Evolutionary conservation across 129 eudicot species (phyloP).

Genomic region (Pittosporum tobira): DNA sequence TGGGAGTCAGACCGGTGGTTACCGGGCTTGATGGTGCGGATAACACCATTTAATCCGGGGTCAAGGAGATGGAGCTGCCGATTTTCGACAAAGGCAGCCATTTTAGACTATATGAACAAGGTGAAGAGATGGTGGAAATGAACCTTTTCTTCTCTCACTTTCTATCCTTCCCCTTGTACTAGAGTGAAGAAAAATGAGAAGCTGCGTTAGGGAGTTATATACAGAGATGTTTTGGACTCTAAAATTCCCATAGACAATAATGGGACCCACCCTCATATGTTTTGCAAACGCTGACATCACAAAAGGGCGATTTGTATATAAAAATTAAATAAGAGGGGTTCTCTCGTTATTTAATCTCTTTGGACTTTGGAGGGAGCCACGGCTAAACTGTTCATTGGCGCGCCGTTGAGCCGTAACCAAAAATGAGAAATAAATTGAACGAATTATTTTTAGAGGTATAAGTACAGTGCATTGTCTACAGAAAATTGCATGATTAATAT

Average conservation of each 20-base stretch:
- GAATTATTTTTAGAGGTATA: too few relatives aligned
- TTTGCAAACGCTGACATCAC: constrained; percentile 2
- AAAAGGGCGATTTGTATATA: background rate
- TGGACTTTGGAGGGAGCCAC: too few relatives aligned
- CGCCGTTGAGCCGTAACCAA: too few relatives aligned
- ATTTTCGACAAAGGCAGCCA: constrained; percentile 92
- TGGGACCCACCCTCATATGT: background rate
- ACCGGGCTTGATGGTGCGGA: constrained; percentile 12
- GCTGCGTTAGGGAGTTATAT: constrained; percentile 11
- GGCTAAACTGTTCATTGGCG: too few relatives aligned
- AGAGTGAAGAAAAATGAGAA: constrained; percentile 10
- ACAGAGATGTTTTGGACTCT: constrained; percentile 2
- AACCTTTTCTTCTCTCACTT: background rate
- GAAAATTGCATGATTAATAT: too few relatives aligned
- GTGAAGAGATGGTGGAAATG: background rate
- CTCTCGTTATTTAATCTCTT: too few relatives aligned
- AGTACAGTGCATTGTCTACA: too few relatives aligned
- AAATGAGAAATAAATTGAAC: too few relatives aligned
- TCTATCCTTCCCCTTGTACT: background rate
- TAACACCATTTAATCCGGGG: constrained; percentile 26
- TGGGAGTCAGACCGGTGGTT: constrained; percentile 51
- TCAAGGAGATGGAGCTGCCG: constrained; percentile 47
- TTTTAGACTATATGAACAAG: constrained; percentile 2
- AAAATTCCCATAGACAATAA: background rate
- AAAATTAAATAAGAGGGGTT: too few relatives aligned